Evolutionary conservation across 2,329 filamentous ascomycete species (phyloP).

Genomic region (Aspergillus eucalypticola): DNA sequence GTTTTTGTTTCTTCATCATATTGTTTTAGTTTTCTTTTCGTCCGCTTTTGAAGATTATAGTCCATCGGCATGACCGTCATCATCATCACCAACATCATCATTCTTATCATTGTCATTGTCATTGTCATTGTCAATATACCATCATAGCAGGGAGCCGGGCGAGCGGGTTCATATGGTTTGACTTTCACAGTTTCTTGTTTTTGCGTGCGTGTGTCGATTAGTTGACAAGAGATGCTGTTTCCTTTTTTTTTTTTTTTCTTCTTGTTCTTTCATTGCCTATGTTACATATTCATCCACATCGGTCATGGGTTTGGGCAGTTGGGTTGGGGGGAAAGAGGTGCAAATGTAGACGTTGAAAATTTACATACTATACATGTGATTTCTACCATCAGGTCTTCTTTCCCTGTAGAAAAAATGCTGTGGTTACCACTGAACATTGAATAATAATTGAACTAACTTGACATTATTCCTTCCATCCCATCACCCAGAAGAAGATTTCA

Average conservation of each 20-base stretch:
- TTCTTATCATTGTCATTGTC: constrained; percentile 13
- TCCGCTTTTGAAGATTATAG: constrained; percentile 21
- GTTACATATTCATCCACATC: constrained; percentile 20
- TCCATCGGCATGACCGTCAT: constrained; percentile 22
- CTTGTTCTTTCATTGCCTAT: constrained; percentile 17
- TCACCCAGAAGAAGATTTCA: too few species aligned
- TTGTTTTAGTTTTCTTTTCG: constrained; percentile 7
- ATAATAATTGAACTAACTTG: too few species aligned
- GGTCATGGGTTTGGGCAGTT: constrained; percentile 19
- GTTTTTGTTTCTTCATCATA: constrained; percentile 9
- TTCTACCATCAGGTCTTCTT: too few species aligned
- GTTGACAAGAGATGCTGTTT: neutral
- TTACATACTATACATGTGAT: constrained; percentile 16
- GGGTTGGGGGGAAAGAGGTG: neutral
- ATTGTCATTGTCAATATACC: constrained; percentile 30
- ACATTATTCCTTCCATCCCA: too few species aligned
- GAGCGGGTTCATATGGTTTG: constrained; percentile 23
- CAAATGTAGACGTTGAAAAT: constrained; percentile 22
- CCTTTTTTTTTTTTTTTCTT: neutral
- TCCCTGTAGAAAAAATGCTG: too few species aligned
- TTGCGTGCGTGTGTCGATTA: constrained; percentile 6
- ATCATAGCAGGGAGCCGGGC: constrained; percentile 33
- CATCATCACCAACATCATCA: constrained; percentile 15
- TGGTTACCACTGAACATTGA: too few species aligned
- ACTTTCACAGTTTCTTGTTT: constrained; percentile 3